Conservation (phyloP, 345 rosid genomes). For the Diplotaxis tenuifolia region DNA sequence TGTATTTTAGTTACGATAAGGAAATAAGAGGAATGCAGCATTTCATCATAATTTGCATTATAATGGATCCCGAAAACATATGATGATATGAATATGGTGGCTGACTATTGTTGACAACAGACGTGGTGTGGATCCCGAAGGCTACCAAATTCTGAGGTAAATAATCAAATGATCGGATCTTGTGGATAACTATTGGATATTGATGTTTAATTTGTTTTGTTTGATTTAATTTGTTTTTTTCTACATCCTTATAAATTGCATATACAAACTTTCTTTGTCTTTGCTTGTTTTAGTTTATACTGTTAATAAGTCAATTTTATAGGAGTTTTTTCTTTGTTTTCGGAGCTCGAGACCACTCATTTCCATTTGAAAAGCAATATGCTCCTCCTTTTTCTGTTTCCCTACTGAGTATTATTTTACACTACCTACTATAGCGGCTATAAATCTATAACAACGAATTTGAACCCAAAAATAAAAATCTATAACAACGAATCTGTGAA, state of each 20-base stretch:
- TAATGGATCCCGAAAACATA: neutral
- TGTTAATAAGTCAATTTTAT: slow-evolving; percentile 27
- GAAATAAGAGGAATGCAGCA: neutral
- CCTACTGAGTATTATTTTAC: slow-evolving; percentile 5
- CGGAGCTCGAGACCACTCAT: slow-evolving; percentile 42
- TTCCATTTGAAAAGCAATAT: slow-evolving; percentile 25
- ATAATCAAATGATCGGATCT: slow-evolving; percentile 18
- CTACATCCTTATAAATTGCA: neutral
- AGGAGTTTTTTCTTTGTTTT: slow-evolving; percentile 30
- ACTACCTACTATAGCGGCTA: neutral
- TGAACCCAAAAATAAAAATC: too few relatives aligned
- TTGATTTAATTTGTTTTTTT: neutral
- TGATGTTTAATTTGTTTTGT: neutral
- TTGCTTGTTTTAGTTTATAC: slow-evolving; percentile 25
- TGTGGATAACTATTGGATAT: slow-evolving; percentile 36
- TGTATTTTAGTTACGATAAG: neutral
- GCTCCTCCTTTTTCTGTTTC: slow-evolving; percentile 25
- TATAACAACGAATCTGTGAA: slow-evolving; percentile 31
- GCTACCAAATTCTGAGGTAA: slow-evolving; percentile 17
- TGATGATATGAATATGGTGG: neutral
- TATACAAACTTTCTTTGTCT: neutral
- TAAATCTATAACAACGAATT: slow-evolving; percentile 27
- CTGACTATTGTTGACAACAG: slow-evolving; percentile 25
- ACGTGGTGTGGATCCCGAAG: slow-evolving; percentile 41
- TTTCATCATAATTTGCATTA: neutral